These are phyloP conservation scores for Cicer bijugum DNA, from an alignment of 306 rosid species.

Conservation along the genomic window DNA sequence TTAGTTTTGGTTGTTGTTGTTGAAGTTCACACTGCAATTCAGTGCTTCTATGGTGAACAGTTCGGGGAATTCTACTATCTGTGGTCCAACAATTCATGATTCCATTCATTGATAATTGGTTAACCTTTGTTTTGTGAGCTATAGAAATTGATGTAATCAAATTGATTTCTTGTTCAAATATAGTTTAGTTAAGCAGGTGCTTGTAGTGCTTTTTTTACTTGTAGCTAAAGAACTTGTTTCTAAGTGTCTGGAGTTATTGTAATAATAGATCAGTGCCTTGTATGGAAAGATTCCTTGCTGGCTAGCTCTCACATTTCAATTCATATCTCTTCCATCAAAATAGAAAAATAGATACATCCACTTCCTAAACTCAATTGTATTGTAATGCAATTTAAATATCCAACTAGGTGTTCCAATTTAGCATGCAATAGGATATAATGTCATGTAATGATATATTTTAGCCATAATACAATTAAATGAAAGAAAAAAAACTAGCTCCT, in stretches of 20 bases:
- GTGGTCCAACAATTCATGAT: constrained; percentile 5
- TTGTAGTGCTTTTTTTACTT: constrained; percentile 17
- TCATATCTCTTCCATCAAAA: neutral
- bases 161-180: constrained; percentile 8
- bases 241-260: constrained; percentile 25
- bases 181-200: constrained; percentile 2
- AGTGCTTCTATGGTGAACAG: neutral
- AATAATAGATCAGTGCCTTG: neutral
- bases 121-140: constrained; percentile 10
- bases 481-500: neutral
- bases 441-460: neutral
- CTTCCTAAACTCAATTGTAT: constrained; percentile 10
- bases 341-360: neutral
- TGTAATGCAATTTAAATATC: constrained; percentile 31
- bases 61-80: constrained; percentile 16
- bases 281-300: constrained; percentile 18
- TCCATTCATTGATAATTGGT: neutral
- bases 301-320: constrained; percentile 13
- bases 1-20: too few relatives aligned
- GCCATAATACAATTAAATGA: constrained; percentile 11
- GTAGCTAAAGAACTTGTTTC: constrained; percentile 2
- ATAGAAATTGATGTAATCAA: constrained; percentile 9
- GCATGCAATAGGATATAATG: constrained; percentile 12
- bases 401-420: constrained; percentile 17
- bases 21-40: neutral